Conservation (phyloP, 2,329 filamentous ascomycete species). For the Cladorrhinum sp. region DNA sequence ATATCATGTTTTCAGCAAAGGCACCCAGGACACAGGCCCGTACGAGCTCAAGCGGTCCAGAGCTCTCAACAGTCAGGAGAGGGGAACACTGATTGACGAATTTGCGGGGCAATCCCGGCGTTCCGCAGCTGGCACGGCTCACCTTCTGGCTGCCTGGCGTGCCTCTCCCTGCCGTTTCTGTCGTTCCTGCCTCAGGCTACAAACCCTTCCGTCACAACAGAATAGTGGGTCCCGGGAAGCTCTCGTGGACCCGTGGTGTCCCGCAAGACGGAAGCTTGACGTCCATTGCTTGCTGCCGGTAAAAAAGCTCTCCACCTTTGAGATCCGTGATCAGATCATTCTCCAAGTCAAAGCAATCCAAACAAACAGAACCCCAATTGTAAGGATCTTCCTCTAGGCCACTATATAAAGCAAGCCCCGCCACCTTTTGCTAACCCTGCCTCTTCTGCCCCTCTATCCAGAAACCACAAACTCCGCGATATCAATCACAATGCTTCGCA, state of each 20-base stretch:
- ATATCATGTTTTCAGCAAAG: background rate
- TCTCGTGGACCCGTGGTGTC: constrained; percentile 8
- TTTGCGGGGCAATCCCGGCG: constrained; percentile 5
- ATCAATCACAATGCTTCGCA: constrained; percentile 61
- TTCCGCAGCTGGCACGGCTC: background rate
- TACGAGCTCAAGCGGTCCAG: background rate
- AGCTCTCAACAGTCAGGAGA: constrained; percentile 3
- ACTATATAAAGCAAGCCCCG: background rate
- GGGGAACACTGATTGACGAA: background rate
- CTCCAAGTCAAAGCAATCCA: constrained; percentile 3
- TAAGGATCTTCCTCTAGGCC: background rate
- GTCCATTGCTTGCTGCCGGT: constrained; percentile 8
- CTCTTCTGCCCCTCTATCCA: background rate
- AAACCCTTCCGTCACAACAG: constrained; percentile 2
- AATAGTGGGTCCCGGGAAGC: background rate
- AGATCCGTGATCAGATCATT: constrained; percentile 20
- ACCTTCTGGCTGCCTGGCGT: background rate
- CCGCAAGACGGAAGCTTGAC: constrained; percentile 20
- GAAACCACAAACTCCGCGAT: constrained; percentile 7
- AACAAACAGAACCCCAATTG: constrained; percentile 1
- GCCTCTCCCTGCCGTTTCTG: background rate
- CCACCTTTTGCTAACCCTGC: background rate
- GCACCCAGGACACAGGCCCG: background rate
- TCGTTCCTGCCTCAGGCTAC: constrained; percentile 4
- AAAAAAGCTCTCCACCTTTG: constrained; percentile 19